Evolutionary conservation across 192 early-diverging fungal genomes (phyloP).

Genomic region (Lobosporangium transversale): DNA sequence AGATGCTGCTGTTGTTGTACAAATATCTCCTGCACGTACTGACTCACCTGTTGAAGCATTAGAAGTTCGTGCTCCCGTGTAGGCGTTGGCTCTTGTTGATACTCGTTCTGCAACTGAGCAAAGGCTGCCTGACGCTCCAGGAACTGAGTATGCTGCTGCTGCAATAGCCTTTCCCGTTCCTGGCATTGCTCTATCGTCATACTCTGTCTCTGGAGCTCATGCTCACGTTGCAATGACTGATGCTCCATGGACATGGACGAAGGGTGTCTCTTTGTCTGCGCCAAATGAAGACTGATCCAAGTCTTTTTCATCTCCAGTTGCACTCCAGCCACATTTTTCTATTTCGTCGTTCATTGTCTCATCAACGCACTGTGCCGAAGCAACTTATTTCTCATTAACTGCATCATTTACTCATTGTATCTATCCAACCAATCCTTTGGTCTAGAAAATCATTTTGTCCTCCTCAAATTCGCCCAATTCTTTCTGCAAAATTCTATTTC

Average conservation of each 20-base stretch:
- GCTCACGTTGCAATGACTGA: slow-evolving; percentile 24
- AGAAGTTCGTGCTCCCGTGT: slow-evolving; percentile 28
- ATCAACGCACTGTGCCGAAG: too few species aligned
- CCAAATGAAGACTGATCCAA: background rate
- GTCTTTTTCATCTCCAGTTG: too few species aligned
- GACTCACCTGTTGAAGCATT: slow-evolving; percentile 31
- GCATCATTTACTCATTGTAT: too few species aligned
- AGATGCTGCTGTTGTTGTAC: slow-evolving; percentile 35
- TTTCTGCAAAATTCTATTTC: too few species aligned
- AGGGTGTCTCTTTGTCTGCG: background rate
- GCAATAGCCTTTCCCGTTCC: slow-evolving; percentile 26
- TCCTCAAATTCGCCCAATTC: too few species aligned
- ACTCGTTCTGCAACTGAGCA: slow-evolving; percentile 18
- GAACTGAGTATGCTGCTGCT: slow-evolving; percentile 21
- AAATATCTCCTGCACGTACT: slow-evolving; percentile 33
- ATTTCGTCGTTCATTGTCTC: background rate
- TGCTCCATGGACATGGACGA: too few species aligned
- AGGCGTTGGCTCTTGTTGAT: slow-evolving; percentile 25
- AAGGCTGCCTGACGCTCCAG: slow-evolving; percentile 24
- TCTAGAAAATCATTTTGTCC: too few species aligned
- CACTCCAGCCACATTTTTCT: too few species aligned
- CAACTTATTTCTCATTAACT: too few species aligned
- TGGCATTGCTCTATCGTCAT: slow-evolving; percentile 16
- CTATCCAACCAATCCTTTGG: too few species aligned
- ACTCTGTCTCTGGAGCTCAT: slow-evolving; percentile 18